Evolutionary conservation across 495 filamentous ascomycete species (phyloP).

Genomic region (Jackrogersella minutella): DNA sequence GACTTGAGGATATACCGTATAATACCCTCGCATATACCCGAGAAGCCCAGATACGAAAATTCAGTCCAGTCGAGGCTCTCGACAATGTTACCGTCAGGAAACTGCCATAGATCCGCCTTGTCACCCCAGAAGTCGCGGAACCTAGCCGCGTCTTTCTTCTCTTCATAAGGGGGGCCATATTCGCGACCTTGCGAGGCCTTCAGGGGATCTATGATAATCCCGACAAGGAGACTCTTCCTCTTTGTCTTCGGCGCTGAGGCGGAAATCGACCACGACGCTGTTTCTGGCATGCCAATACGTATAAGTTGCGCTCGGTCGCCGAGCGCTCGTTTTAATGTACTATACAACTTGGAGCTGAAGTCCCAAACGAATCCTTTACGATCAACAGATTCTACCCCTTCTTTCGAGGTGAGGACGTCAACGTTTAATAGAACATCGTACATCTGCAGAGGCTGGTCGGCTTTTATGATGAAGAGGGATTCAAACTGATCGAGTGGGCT

Average conservation of each 20-base stretch:
- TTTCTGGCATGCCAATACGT: constrained; percentile 56
- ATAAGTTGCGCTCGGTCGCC: constrained; percentile 77
- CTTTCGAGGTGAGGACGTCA: constrained; percentile 23
- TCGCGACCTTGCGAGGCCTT: constrained; percentile 80
- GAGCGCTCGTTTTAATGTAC: constrained; percentile 70
- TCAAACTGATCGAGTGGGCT: constrained; percentile 81
- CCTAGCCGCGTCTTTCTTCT: constrained; percentile 70
- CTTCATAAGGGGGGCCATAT: constrained; percentile 83
- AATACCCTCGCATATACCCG: constrained; percentile 78
- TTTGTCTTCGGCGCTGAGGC: constrained; percentile 34
- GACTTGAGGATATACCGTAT: constrained; percentile 72
- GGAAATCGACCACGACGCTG: constrained; percentile 53
- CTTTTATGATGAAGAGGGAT: constrained; percentile 78
- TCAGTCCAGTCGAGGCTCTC: constrained; percentile 85
- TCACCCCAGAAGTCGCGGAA: constrained; percentile 82
- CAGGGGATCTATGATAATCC: constrained; percentile 73
- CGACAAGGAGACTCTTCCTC: constrained; percentile 60
- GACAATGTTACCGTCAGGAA: constrained; percentile 75
- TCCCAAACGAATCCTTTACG: constrained; percentile 47
- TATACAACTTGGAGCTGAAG: constrained; percentile 63
- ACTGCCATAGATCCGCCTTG: constrained; percentile 75
- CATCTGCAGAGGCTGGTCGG: constrained; percentile 68
- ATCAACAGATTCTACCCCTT: constrained; percentile 37
- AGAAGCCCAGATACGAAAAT: constrained; percentile 56
- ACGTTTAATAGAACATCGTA: constrained; percentile 71